Conservation (phyloP, 495 filamentous ascomycete genomes). For the Darksidea phi region DNA sequence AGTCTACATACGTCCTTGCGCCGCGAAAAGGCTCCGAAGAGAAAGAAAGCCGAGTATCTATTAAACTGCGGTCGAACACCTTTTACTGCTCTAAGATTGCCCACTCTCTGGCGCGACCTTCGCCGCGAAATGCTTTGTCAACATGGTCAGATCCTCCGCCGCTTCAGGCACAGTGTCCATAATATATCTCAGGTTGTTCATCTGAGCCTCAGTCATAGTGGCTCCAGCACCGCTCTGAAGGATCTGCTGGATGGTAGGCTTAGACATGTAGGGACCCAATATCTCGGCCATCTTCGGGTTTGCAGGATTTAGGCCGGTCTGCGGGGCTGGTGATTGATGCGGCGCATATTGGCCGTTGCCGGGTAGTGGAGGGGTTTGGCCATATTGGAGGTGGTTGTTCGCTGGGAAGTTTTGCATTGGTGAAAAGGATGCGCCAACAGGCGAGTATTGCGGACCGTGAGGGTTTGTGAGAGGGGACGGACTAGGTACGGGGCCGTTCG, state of each 20-base stretch:
- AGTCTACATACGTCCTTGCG: no score
- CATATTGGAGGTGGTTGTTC: not conserved
- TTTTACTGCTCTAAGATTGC: no score
- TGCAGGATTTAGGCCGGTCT: constrained; percentile 1
- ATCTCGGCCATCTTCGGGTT: constrained; percentile 33
- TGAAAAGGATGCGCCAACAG: constrained; percentile 10
- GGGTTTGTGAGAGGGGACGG: constrained; percentile 16
- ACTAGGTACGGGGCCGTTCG: constrained; percentile 10
- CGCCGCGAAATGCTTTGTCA: constrained; percentile 21
- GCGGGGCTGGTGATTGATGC: not conserved
- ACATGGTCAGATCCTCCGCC: constrained; percentile 33
- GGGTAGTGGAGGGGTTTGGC: not conserved
- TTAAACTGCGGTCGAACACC: no score
- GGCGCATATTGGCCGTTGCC: not conserved
- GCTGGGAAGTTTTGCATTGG: not conserved
- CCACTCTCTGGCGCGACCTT: constrained; percentile 1
- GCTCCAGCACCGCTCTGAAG: constrained; percentile 26
- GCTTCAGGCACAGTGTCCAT: constrained; percentile 36
- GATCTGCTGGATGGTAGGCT: constrained; percentile 31
- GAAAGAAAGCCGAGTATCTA: no score
- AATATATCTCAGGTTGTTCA: constrained; percentile 39
- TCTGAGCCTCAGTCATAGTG: constrained; percentile 27
- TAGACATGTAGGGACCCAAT: constrained; percentile 35
- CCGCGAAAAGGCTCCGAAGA: no score
- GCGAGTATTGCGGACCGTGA: constrained; percentile 20